These are phyloP conservation scores for Magnolia kwangsiensis DNA, from an alignment of 164 flowering plant genomes.

Conservation along the genomic window DNA sequence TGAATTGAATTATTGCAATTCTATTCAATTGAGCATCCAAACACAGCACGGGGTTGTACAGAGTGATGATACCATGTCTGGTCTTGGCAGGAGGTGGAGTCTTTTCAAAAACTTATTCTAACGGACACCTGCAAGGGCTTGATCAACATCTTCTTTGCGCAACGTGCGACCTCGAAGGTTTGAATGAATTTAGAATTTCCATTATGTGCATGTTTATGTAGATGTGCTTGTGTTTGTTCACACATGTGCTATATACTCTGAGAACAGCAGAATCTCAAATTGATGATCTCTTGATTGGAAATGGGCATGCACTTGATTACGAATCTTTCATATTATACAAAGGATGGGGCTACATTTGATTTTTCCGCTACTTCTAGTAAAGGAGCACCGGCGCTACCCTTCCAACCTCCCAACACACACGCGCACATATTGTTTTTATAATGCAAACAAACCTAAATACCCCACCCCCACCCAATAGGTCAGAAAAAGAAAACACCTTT, in stretches of 20 bases:
- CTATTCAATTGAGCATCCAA: background rate
- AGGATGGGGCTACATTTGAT: no score
- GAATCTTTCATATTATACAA: no score
- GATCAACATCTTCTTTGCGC: slow-evolving; percentile 66
- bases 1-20: background rate
- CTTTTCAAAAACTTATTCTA: slow-evolving; percentile 41
- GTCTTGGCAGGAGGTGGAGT: slow-evolving; percentile 55
- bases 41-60: background rate
- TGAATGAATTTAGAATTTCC: background rate
- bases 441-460: background rate
- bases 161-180: slow-evolving; percentile 78
- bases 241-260: no score
- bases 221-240: background rate
- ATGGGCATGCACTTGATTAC: no score
- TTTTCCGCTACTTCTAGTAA: no score
- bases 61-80: background rate
- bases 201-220: background rate
- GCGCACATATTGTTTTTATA: no score
- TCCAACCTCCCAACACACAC: no score
- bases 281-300: no score
- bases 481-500: no score
- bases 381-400: no score
- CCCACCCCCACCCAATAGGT: no score
- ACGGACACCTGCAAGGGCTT: slow-evolving; percentile 65
- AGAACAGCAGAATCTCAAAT: no score